These are phyloP conservation scores for Didymella pinodella DNA, from an alignment of 2,329 filamentous ascomycete species.

Conservation along the genomic window DNA sequence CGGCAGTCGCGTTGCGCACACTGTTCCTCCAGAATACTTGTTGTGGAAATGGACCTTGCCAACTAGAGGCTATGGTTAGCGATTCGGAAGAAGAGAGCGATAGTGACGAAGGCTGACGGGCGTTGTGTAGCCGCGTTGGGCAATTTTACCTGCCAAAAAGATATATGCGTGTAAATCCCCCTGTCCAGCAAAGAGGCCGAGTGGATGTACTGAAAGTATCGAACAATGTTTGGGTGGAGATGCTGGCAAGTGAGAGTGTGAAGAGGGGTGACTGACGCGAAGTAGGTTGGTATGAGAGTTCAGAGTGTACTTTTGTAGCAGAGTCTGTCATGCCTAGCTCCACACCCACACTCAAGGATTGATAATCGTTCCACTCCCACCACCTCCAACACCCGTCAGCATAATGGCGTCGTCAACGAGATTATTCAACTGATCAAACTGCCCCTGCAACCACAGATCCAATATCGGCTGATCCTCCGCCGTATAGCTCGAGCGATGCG, in stretches of 20 bases:
- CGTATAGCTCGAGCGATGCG: conserved; percentile 17
- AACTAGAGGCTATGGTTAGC: background rate
- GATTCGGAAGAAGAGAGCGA: background rate
- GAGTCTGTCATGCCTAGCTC: background rate
- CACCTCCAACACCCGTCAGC: conserved; percentile 36
- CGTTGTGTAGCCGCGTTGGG: no score
- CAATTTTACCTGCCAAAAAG: no score
- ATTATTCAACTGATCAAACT: conserved; percentile 46
- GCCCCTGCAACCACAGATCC: conserved; percentile 44
- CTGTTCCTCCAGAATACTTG: background rate
- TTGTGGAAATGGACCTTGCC: background rate
- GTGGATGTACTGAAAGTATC: no score
- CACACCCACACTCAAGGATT: background rate
- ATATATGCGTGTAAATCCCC: no score
- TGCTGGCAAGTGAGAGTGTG: no score
- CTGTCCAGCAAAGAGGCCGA: no score
- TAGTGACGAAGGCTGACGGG: background rate
- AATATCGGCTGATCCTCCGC: conserved; percentile 26
- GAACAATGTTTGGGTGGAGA: no score
- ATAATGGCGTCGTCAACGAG: conserved; percentile 47
- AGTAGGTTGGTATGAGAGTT: no score
- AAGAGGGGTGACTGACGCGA: no score
- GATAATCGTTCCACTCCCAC: conserved; percentile 7
- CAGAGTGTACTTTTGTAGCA: no score
- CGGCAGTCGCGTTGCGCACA: background rate